Evolutionary conservation across 2,329 filamentous ascomycete genomes (phyloP).

Genomic region (Alternaria gaisen): DNA sequence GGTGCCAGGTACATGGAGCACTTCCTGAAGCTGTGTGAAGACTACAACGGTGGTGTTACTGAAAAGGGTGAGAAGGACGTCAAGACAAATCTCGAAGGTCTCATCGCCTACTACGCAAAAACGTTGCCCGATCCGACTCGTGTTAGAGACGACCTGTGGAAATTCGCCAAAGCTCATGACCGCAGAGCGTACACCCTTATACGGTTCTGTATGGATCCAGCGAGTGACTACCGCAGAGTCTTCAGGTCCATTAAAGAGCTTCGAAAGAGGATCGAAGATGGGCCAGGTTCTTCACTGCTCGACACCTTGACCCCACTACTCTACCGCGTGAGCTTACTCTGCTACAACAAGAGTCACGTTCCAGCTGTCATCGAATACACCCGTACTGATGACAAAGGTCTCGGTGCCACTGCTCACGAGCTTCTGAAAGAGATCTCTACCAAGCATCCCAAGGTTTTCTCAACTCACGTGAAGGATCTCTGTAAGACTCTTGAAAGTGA

Average conservation of each 20-base stretch:
- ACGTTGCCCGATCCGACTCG: conserved; percentile 79
- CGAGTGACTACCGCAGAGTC: conserved; percentile 92
- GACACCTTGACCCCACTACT: conserved; percentile 84
- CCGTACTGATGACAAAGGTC: conserved; percentile 79
- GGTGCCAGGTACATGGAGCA: conserved; percentile 76
- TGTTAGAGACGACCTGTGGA: conserved; percentile 80
- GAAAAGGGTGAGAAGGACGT: conserved; percentile 72
- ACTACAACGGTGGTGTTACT: conserved; percentile 87
- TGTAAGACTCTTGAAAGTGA: conserved; percentile 86
- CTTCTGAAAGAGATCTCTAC: conserved; percentile 92
- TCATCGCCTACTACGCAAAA: conserved; percentile 76
- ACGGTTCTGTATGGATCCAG: conserved; percentile 81
- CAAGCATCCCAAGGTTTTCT: conserved; percentile 87
- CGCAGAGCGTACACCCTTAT: conserved; percentile 89
- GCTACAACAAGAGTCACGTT: conserved; percentile 95
- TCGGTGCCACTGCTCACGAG: conserved; percentile 83
- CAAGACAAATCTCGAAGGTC: conserved; percentile 74
- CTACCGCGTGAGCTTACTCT: conserved; percentile 81
- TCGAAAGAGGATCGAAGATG: conserved; percentile 78
- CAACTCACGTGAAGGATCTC: conserved; percentile 89
- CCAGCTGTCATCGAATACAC: conserved; percentile 88
- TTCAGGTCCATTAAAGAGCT: conserved; percentile 90
- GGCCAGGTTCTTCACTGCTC: conserved; percentile 69
- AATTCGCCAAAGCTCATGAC: conserved; percentile 91
- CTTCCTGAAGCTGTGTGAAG: conserved; percentile 86